Evolutionary conservation across 2,329 filamentous ascomycete species (phyloP).

Genomic region (Pseudogymnoascus verrucosus): DNA sequence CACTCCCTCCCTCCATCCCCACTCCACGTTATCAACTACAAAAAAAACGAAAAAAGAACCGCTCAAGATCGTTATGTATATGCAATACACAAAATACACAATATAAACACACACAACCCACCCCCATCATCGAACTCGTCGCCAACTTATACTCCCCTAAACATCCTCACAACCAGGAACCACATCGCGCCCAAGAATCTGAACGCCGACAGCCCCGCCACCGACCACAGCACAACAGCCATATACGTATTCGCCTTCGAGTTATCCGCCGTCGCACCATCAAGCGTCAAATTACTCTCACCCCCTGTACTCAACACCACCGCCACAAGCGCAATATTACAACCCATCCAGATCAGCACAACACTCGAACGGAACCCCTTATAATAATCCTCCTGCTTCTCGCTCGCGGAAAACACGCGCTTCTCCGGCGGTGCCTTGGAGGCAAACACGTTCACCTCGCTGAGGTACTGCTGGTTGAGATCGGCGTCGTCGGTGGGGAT

Average conservation of each 20-base stretch:
- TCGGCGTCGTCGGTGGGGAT: slow-evolving; percentile 86
- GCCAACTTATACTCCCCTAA: slow-evolving; percentile 53
- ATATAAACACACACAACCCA: not conserved
- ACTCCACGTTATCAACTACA: no score
- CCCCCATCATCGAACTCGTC: not conserved
- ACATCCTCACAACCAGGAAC: slow-evolving; percentile 77
- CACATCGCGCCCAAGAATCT: slow-evolving; percentile 30
- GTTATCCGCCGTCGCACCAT: slow-evolving; percentile 71
- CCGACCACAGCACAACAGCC: slow-evolving; percentile 29
- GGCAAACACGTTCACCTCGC: slow-evolving; percentile 67
- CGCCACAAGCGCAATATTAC: slow-evolving; percentile 81
- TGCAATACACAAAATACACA: not conserved
- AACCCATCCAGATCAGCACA: slow-evolving; percentile 93
- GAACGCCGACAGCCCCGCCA: slow-evolving; percentile 28
- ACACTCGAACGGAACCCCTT: slow-evolving; percentile 88
- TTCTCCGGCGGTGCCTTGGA: slow-evolving; percentile 68
- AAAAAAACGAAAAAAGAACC: not conserved
- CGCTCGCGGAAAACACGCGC: slow-evolving; percentile 48
- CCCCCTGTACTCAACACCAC: slow-evolving; percentile 82
- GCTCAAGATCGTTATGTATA: not conserved
- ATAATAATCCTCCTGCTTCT: slow-evolving; percentile 97
- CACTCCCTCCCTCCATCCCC: not conserved
- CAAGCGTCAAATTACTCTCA: slow-evolving; percentile 70
- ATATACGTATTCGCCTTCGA: slow-evolving; percentile 27
- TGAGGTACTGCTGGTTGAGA: slow-evolving; percentile 89